These are phyloP conservation scores for Guadua angustifolia DNA, from an alignment of 176 grass and related monocot species.

Conservation along the genomic window DNA sequence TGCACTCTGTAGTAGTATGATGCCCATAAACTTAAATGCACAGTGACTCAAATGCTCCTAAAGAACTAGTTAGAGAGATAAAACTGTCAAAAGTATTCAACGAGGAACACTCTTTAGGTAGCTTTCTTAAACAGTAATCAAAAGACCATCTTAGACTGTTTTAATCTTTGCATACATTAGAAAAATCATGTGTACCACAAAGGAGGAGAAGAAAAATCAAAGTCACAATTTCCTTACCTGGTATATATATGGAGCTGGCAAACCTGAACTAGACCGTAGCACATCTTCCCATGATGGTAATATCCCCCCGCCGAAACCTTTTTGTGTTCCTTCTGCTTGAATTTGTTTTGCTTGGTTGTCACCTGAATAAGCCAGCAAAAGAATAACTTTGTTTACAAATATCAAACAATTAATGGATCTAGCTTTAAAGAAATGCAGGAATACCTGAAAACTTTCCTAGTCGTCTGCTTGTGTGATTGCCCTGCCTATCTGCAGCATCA, in stretches of 20 bases:
- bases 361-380: conserved; percentile 52
- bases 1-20: too few relatives aligned
- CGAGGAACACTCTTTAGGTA: not conserved
- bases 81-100: conserved; percentile 25
- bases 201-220: not conserved
- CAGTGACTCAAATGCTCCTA: conserved; percentile 12
- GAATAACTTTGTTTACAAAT: conserved; percentile 31
- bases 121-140: not conserved
- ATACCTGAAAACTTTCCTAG: conserved; percentile 46
- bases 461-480: conserved; percentile 34
- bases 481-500: conserved; percentile 41
- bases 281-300: conserved; percentile 91
- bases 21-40: not conserved
- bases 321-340: conserved; percentile 47
- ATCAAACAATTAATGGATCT: conserved; percentile 14
- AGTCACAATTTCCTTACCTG: too few relatives aligned
- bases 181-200: too few relatives aligned
- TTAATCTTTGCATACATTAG: too few relatives aligned
- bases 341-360: conserved; percentile 52
- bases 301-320: conserved; percentile 50
- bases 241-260: not conserved
- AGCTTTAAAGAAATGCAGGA: conserved; percentile 41
- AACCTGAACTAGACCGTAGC: conserved; percentile 59
- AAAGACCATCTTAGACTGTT: not conserved
- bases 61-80: conserved; percentile 9